Evolutionary conservation across 2,329 filamentous ascomycete species (phyloP).

Genomic region (Ceratocystis ficicola): DNA sequence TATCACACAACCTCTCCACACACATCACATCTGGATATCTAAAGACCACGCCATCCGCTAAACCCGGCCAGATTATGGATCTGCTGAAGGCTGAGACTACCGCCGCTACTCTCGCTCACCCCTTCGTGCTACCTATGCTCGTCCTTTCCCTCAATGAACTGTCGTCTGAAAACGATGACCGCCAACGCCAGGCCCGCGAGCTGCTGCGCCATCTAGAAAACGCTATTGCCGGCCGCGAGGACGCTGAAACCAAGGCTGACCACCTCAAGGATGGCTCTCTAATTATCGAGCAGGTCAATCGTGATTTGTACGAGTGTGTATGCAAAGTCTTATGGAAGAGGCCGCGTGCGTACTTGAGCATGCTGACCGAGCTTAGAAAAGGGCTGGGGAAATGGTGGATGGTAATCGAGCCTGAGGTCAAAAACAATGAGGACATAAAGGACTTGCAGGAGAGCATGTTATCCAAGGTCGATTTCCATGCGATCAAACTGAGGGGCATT

Average conservation of each 20-base stretch:
- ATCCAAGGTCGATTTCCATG: constrained; percentile 47
- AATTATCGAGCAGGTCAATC: constrained; percentile 48
- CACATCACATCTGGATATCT: constrained; percentile 48
- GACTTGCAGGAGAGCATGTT: constrained; percentile 41
- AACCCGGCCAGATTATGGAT: constrained; percentile 34
- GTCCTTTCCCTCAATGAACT: constrained; percentile 49
- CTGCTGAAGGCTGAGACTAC: constrained; percentile 36
- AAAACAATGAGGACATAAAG: constrained; percentile 18
- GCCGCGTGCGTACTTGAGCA: constrained; percentile 47
- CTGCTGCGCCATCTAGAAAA: constrained; percentile 51
- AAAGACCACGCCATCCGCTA: constrained; percentile 47
- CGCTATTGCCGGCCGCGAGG: constrained; percentile 48
- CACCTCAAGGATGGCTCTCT: constrained; percentile 41
- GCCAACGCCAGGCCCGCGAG: constrained; percentile 50
- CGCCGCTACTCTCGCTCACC: constrained; percentile 39
- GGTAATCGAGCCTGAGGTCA: constrained; percentile 23
- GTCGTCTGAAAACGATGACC: constrained; percentile 43
- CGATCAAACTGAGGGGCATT: constrained; percentile 47
- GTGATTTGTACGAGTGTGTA: constrained; percentile 52
- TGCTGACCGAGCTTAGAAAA: constrained; percentile 38
- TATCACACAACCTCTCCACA: constrained; percentile 44
- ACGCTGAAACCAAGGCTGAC: constrained; percentile 44
- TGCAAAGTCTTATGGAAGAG: constrained; percentile 51
- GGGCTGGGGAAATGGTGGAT: constrained; percentile 37
- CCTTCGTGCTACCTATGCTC: constrained; percentile 46